phyloP scores from a whole-genome alignment of 495 filamentous ascomycete species.

The Stereocaulon alpinum region DNA sequence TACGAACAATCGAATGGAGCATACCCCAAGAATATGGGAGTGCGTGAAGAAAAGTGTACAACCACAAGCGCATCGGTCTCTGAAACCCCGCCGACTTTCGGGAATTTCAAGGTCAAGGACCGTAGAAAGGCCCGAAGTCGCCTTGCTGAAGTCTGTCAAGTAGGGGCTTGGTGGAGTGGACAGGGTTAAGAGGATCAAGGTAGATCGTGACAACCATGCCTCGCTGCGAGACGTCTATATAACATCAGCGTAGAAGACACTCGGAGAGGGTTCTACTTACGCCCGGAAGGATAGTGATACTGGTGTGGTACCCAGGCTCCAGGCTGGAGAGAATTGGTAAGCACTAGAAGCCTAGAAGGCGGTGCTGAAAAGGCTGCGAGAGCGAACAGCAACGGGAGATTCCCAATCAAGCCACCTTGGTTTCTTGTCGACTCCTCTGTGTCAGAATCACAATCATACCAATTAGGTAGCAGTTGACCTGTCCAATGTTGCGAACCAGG shows the following conservation, averaged over 20 bases:
- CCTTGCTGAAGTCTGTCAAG: slow-evolving; percentile 14
- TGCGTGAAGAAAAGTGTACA: no score
- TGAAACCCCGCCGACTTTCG: no score
- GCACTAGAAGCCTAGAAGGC: not conserved
- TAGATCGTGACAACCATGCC: slow-evolving; percentile 22
- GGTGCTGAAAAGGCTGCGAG: slow-evolving; percentile 21
- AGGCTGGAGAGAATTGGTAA: slow-evolving; percentile 3
- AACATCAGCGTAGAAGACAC: not conserved
- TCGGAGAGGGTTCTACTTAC: slow-evolving; percentile 6
- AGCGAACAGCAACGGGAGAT: slow-evolving; percentile 17
- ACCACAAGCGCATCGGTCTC: no score
- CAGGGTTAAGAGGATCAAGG: slow-evolving; percentile 12
- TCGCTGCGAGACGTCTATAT: slow-evolving; percentile 8
- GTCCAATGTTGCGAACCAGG: slow-evolving; percentile 8
- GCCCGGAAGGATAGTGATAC: not conserved
- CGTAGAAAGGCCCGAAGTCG: slow-evolving; percentile 19
- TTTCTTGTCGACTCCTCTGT: not conserved
- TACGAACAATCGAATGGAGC: no score
- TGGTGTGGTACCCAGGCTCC: slow-evolving; percentile 8
- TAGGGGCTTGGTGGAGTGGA: not conserved
- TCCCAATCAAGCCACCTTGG: slow-evolving; percentile 18
- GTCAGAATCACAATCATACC: slow-evolving; percentile 9
- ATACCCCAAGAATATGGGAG: no score
- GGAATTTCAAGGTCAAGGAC: not conserved
- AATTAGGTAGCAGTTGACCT: slow-evolving; percentile 16